These are phyloP conservation scores for Oxyria digyna DNA, from an alignment of 148 eudicot species.

Conservation along the genomic window DNA sequence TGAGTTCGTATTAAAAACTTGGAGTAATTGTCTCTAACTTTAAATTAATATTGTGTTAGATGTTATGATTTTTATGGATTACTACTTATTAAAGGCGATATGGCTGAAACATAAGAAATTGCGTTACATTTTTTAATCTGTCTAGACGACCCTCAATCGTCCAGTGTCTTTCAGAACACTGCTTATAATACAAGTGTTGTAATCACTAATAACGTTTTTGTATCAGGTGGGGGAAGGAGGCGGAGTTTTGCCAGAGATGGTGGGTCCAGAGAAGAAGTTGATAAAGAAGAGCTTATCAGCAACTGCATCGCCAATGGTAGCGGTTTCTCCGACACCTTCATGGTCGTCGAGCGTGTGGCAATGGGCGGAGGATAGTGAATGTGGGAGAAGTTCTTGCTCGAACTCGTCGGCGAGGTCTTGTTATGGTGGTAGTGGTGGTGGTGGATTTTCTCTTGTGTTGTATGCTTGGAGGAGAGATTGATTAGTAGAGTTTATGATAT, in stretches of 20 bases:
- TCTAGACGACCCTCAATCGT: too few species aligned
- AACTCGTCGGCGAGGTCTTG: conserved; percentile 33
- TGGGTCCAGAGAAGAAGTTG: conserved; percentile 48
- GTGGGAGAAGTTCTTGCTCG: conserved; percentile 48
- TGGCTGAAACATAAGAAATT: too few species aligned
- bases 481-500: too few species aligned
- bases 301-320: not conserved
- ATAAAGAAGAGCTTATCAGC: conserved; percentile 37
- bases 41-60: too few species aligned
- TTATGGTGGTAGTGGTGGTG: conserved; percentile 9
- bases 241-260: conserved; percentile 44
- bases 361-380: conserved; percentile 65
- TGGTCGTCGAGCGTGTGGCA: conserved; percentile 52
- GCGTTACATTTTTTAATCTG: too few species aligned
- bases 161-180: too few species aligned
- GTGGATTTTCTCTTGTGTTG: conserved; percentile 45
- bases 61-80: too few species aligned
- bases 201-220: too few species aligned
- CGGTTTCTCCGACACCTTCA: conserved; percentile 36
- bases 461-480: conserved; percentile 53
- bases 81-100: too few species aligned
- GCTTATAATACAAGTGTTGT: too few species aligned
- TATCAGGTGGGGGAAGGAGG: conserved; percentile 50
- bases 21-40: too few species aligned
- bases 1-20: too few species aligned